Evolutionary conservation across 495 filamentous ascomycete species (phyloP).

Genomic region (Corynascus novoguineensis): DNA sequence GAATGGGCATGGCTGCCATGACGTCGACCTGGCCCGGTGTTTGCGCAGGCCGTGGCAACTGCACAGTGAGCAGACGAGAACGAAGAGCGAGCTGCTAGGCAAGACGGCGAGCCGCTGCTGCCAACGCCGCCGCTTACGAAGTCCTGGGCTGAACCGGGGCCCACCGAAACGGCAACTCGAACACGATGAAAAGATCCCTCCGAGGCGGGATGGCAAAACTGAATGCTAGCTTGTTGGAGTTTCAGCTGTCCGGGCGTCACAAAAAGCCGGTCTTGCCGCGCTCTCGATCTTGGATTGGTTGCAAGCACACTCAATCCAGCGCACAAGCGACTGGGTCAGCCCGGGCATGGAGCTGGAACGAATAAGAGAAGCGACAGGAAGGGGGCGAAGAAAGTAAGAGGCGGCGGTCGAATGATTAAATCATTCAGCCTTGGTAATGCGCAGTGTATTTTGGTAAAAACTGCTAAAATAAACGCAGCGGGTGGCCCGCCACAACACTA

Average conservation of each 20-base stretch:
- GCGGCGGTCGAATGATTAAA: not conserved
- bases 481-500: constrained; percentile 5
- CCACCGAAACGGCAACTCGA: not conserved
- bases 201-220: not conserved
- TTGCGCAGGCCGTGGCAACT: not conserved
- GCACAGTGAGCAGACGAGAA: not conserved
- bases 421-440: not conserved
- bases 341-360: constrained; percentile 4
- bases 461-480: constrained; percentile 1
- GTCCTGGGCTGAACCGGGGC: constrained; percentile 7
- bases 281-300: constrained; percentile 12
- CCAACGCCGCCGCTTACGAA: constrained; percentile 14
- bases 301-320: constrained; percentile 10
- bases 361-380: not conserved
- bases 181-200: not conserved
- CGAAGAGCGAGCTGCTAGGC: constrained; percentile 12
- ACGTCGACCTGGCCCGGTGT: not conserved
- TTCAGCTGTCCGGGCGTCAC: constrained; percentile 9
- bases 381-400: not conserved
- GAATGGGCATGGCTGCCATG: constrained; percentile 31
- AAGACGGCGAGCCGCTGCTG: constrained; percentile 16
- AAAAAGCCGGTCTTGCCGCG: constrained; percentile 4
- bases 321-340: not conserved
- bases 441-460: not conserved
- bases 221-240: not conserved